These are phyloP conservation scores for Thuidium tamariscinum DNA, from an alignment of 225 moss, liverwort and hornwort species.

Conservation along the genomic window DNA sequence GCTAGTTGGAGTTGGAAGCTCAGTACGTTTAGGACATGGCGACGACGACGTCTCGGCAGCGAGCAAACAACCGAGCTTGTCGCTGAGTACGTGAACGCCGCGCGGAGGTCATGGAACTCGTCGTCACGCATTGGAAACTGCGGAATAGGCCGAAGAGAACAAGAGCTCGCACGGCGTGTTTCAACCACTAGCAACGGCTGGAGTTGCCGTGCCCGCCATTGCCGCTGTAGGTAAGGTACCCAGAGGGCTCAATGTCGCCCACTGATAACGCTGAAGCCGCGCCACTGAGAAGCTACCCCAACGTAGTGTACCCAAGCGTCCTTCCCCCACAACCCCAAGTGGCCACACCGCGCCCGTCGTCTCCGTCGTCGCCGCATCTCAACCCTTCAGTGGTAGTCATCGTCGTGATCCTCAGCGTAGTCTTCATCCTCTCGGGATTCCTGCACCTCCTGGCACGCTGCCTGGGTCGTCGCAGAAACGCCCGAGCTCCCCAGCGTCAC, in stretches of 20 bases:
- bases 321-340: background rate
- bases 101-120: background rate
- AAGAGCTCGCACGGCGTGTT: background rate
- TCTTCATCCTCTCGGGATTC: constrained; percentile 74
- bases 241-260: constrained; percentile 3
- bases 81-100: background rate
- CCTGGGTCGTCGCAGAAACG: constrained; percentile 49
- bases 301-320: constrained; percentile 2
- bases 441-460: constrained; percentile 79
- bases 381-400: constrained; percentile 84
- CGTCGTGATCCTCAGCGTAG: constrained; percentile 76
- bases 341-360: background rate
- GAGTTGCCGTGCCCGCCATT: background rate
- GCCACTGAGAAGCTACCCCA: background rate
- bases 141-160: background rate
- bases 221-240: background rate
- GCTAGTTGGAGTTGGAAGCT: background rate
- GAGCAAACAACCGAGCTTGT: background rate
- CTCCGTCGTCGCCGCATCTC: constrained; percentile 13
- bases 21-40: background rate
- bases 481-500: constrained; percentile 21
- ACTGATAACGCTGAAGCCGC: background rate
- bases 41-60: background rate
- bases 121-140: background rate
- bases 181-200: background rate